phyloP scores from a whole-genome alignment of 495 filamentous ascomycete genomes.

The Xylaria palmicola region DNA sequence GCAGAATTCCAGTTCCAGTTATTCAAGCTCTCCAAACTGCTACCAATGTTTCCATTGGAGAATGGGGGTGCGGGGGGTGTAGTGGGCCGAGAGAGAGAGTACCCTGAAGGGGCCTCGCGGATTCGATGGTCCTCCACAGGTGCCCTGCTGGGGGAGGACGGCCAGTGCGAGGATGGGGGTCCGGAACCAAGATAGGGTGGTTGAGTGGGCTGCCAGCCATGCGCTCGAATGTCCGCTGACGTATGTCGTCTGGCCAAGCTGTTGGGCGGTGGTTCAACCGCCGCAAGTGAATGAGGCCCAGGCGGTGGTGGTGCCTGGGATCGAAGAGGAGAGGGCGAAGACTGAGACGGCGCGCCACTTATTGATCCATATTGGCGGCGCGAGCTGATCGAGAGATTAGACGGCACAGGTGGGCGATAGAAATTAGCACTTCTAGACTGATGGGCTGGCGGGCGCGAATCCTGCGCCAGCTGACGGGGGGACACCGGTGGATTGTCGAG shows the following conservation, averaged over 20 bases:
- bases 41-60: constrained; percentile 40
- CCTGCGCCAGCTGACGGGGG: constrained; percentile 85
- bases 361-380: constrained; percentile 81
- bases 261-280: constrained; percentile 70
- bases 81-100: constrained; percentile 77
- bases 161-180: constrained; percentile 76
- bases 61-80: constrained; percentile 61
- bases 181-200: constrained; percentile 73
- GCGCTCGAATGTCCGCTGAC: constrained; percentile 89
- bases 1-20: constrained; percentile 56
- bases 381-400: constrained; percentile 73
- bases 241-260: constrained; percentile 85
- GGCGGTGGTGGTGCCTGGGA: constrained; percentile 66
- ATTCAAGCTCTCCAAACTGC: constrained; percentile 47
- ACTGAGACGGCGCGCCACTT: constrained; percentile 56
- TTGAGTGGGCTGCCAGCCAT: constrained; percentile 74
- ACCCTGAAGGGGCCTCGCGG: constrained; percentile 76
- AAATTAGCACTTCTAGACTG: constrained; percentile 47
- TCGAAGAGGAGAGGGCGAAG: constrained; percentile 71
- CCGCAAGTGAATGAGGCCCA: constrained; percentile 72
- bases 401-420: constrained; percentile 75
- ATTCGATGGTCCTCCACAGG: constrained; percentile 73
- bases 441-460: constrained; percentile 65
- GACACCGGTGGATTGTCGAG: constrained; percentile 82
- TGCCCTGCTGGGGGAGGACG: constrained; percentile 74